Evolutionary conservation across 2,329 filamentous ascomycete genomes (phyloP), one percentile per base, ranked within the genome.

Genomic region (Zymoseptoria ardabiliae): DNA sequence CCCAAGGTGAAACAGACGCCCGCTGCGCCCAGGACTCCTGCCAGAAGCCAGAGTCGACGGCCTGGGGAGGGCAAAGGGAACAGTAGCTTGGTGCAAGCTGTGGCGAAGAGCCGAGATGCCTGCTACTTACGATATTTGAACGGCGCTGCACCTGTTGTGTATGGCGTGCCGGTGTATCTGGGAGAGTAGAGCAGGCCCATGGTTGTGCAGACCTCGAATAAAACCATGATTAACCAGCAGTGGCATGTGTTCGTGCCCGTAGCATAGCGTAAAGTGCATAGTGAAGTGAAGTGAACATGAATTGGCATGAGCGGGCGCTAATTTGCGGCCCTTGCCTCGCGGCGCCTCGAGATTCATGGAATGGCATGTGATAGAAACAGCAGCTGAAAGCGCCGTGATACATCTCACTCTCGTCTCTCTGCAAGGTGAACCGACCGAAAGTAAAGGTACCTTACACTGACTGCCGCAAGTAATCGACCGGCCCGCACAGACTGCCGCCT

Each of bases 41-140:
- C 62, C 23, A 68, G 60, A 58, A 65, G 63, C 58, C 65, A 64
- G 25, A 57, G 69, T 63, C 66, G 66, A 51, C 58, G 65, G 66
- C 54, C 49, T 30, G 61, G 56, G 23, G 78, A 7, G 81, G 75
- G 61, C 63, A 78, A 62, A 61, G 67, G 66, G 59, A 68, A 70
- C 68, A 78, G 72, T 48, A 45, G 35, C 35, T 76, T 97, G 61
- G 87, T 90, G n/a, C 86, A 93, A 72, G 94, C 94, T 0, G 87
- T 97, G 41, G 84, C 85, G 30, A 82, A 78, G 68, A 90, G 89
- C 13, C 82, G 90, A 64, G 82, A 83, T 61, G 87, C 85, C n/a
- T 97, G 94, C 76, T 85, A 90, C 66, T 84, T 99, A 76, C 84
- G 84, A 72, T 97, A 96, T 77, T 78, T 99, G 67, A 99, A 96